Evolutionary conservation across 2,329 filamentous ascomycete species (phyloP), one percentile per base, ranked within the genome.

Genomic region (Nigrospora osmanthi): DNA sequence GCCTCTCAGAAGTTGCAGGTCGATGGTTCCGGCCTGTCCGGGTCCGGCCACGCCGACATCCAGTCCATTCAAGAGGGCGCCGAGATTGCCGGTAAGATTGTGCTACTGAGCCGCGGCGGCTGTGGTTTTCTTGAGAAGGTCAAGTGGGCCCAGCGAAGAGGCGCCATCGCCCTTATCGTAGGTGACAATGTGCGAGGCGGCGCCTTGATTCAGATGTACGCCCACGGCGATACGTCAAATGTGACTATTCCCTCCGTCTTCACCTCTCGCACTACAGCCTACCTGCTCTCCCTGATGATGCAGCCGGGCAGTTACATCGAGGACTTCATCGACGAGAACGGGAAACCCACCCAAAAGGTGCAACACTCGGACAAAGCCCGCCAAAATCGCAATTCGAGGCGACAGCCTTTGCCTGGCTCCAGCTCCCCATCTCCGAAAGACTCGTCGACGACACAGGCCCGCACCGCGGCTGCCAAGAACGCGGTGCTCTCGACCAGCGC

Each of bases 61-160:
- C 88, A 95, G 62, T 91, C 85, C 2, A 72, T 95, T 49, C 89
- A 96, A 65, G 89, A 96, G 66, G 83, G 83, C 43, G 89, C 91
- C 17, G 91, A 97, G 62, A 97, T 98, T 51, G 76, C 83, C 31
- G 93, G 93, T 53, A 97, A 95, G 66, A 81, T 98, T 40, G 93
- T 95, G 2, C 71, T 98, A 43, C 73, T 98, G 46, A 94, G 88
- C 63, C 82, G 93, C 45, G 93, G 93, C 47, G 93, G 91, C 9
- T 98, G 93, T 64, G 93, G 93, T 6, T 98, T 98, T 62, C 67
- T 96, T 48, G 91, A 97, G 61, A 98, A 98, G 66, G 89, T 93
- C 51, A 91, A 94, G 70, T 98, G 93, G 93, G 89, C 87, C 12
- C 93, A 98, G 63, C 79, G 89, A 49, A 80, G 93, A 58, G 93